These are phyloP conservation scores for Blastocystis sp. DNA, from an alignment of 352 stramenopile species.

Conservation along the genomic window DNA sequence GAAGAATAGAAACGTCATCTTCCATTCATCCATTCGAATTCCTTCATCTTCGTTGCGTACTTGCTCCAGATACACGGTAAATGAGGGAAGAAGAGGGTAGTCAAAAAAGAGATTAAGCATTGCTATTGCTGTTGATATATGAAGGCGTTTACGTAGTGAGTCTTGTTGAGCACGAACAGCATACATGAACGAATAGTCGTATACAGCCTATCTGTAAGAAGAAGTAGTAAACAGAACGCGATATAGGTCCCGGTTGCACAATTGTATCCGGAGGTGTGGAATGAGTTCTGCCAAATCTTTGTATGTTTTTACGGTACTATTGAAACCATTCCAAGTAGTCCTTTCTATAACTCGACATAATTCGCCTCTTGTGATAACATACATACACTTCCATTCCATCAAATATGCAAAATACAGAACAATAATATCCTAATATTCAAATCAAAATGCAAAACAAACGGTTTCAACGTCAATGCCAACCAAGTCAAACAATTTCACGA, in stretches of 20 bases:
- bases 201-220: not conserved
- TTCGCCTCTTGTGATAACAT: conserved; percentile 5
- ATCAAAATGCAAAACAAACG: not conserved
- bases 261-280: not conserved
- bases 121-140: not conserved
- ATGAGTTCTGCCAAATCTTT: not conserved
- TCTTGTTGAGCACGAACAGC: not conserved
- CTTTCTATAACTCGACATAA: not conserved
- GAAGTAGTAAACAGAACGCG: not conserved
- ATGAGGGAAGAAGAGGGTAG: not conserved
- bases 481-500: not conserved
- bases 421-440: conserved; percentile 4
- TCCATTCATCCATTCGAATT: conserved; percentile 39
- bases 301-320: not conserved
- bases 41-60: not conserved
- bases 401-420: conserved; percentile 32
- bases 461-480: conserved; percentile 10
- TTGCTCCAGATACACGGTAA: not conserved
- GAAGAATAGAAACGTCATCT: conserved; percentile 8
- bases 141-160: not conserved
- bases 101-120: not conserved
- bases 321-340: not conserved
- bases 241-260: not conserved
- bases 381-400: conserved; percentile 54
- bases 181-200: conserved; percentile 33